Evolutionary conservation across 2,329 filamentous ascomycete genomes (phyloP).

Genomic region (Diatrype stigma): DNA sequence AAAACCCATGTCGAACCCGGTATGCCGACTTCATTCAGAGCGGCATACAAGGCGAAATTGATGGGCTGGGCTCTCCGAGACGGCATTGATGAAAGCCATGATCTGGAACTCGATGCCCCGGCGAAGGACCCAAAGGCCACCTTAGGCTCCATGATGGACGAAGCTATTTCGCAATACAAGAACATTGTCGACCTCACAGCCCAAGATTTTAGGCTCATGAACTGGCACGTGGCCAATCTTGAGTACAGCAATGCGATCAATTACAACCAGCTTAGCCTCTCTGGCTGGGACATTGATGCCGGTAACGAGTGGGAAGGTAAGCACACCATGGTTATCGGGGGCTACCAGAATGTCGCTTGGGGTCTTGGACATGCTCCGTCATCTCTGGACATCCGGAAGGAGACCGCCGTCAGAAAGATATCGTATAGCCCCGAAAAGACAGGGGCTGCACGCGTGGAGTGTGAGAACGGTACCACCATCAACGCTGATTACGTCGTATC

Average conservation of each 20-base stretch:
- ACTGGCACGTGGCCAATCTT: slow-evolving; percentile 97
- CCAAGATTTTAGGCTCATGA: slow-evolving; percentile 84
- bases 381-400: slow-evolving; percentile 71
- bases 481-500: slow-evolving; percentile 89
- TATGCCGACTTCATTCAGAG: slow-evolving; percentile 64
- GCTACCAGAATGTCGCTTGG: slow-evolving; percentile 89
- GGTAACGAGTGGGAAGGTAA: slow-evolving; percentile 96
- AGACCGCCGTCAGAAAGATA: slow-evolving; percentile 69
- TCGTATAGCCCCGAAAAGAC: slow-evolving; percentile 51
- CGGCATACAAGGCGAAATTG: slow-evolving; percentile 68
- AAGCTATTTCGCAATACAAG: slow-evolving; percentile 85
- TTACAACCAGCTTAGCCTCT: slow-evolving; percentile 79
- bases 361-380: slow-evolving; percentile 76
- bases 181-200: slow-evolving; percentile 76
- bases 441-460: slow-evolving; percentile 60
- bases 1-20: slow-evolving; percentile 68
- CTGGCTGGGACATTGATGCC: slow-evolving; percentile 94
- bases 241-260: slow-evolving; percentile 96
- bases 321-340: slow-evolving; percentile 89
- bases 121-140: slow-evolving; percentile 65
- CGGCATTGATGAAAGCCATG: slow-evolving; percentile 57
- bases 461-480: slow-evolving; percentile 70
- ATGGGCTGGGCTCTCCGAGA: slow-evolving; percentile 80
- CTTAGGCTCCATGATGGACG: slow-evolving; percentile 85
- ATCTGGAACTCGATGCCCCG: slow-evolving; percentile 66